Base-by-base conservation (phyloP, 345 rosid species). In the Pseudoturritis turrita region DNA sequence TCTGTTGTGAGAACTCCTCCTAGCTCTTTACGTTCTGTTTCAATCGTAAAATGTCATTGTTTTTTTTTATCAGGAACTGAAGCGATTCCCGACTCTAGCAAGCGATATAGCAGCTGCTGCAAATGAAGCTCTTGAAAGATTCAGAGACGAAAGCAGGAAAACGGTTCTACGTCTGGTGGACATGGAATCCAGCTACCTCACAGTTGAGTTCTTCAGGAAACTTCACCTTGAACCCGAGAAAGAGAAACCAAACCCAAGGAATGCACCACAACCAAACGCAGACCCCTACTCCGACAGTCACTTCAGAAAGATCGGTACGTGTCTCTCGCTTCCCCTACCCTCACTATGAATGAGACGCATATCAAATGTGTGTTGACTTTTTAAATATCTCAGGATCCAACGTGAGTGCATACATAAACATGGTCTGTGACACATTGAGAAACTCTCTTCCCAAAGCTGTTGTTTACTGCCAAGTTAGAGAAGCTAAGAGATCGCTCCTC, bases 161-260 rank as follows among this genome's bases (percentile, higher is more conserved):
- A 92, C 98, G 21, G 97, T 95, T 77, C 45, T 80, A 28, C 81
- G 98, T 72, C 82, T 95, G 43, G 98, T 95, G 19, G 99, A 95
- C 62, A 95, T 95, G 99, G 99, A 95, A 55, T 92, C 99, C 60
- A 90, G 92, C 83, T 92, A 95, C 76, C 81, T 95, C 35, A 95
- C 99, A 0, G 99, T 90, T 80, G 99, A 95, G 41, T 95, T 95
- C 82, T 92, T 92, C 84, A 79, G 99, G 72, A 95, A 95, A 81
- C 86, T 95, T 78, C 93, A 90, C 65, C 71, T 81, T 8, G 97
- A 92, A 77, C 87, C 96, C 10, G 99, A 91, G 76, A 95, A 89
- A 74, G 79, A 75, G 79, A 82, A 84, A 65, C 67, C 80, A 37
- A 85, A 84, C 70, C 75, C 73, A 46, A 67, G 72, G 25, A 71